Base-by-base conservation (phyloP, 768 basidiomycete species). In the Hygrocybe coccinea region DNA sequence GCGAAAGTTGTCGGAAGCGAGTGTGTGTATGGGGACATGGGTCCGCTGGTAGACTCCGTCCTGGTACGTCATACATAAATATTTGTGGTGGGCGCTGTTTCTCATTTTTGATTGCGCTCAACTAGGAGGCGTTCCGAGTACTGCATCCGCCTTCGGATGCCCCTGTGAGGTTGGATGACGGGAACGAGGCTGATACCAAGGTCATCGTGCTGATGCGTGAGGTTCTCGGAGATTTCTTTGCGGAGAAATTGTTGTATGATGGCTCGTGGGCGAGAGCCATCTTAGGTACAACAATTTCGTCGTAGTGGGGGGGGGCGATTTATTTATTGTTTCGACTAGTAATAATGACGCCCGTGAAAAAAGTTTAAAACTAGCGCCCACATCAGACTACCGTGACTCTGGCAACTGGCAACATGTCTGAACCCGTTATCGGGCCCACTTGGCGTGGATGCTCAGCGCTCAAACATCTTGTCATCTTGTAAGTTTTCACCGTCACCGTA, bases 1-100 rank as follows among this genome's bases (percentile, higher is more conserved):
- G 87, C 87, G 5, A 83, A 80, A 52, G 80, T 87, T 4, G 80
- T 92, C 3, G 88, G 85, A 2, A 82, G 77, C 38, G 89, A 90
- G 65, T 84, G 80, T 58, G 33, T 67, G 63, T n/a, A 62, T 59
- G 22, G 59, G 3, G 79, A 79, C 48, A 69, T 74, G 12, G 72
- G 71, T 17, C 64, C 72, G 9, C 72, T 90, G 6, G 77, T 82
- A 2, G 73, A 78, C 22, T 79, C 86, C 12, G 81, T 87, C 7
- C 76, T 87, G 78, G 87, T 89, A 46, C 44, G 76, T 65, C 15
- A 14, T 35, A 9, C 24, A 39, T 39, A 24, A 44, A 45, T 51
- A 3, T 14, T 33, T 54, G 44, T 3, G n/a, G 52, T 19, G 38
- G 17, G 33, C 49, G 50, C 19, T 24, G 51, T 19, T 56, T 12